These are phyloP conservation scores for Bretziella fagacearum DNA, from an alignment of 2,329 filamentous ascomycete species.

Conservation along the genomic window DNA sequence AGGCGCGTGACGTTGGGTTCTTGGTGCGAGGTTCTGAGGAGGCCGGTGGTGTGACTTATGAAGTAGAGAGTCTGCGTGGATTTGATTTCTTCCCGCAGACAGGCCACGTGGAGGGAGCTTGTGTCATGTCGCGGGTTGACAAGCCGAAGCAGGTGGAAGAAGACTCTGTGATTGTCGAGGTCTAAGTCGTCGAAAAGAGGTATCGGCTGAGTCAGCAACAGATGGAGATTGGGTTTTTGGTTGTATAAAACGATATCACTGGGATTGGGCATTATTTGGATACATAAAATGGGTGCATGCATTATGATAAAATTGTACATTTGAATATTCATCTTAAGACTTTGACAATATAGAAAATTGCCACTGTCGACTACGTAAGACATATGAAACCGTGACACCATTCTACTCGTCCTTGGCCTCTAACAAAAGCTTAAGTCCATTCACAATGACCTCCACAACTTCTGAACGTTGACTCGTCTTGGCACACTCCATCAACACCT, in stretches of 20 bases:
- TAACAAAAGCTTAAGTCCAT: constrained; percentile 53
- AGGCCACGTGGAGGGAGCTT: constrained; percentile 46
- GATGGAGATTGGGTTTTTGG: not conserved
- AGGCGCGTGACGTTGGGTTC: constrained; percentile 81
- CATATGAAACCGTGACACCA: not conserved
- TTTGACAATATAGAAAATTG: too few relatives aligned
- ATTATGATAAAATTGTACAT: too few relatives aligned
- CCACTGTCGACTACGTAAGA: too few relatives aligned
- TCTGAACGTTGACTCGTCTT: constrained; percentile 51
- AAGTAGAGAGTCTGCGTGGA: constrained; percentile 76
- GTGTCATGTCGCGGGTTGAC: constrained; percentile 14
- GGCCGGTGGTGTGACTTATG: constrained; percentile 38
- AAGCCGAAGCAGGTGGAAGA: not conserved
- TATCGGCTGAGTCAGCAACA: not conserved
- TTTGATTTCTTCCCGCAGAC: constrained; percentile 97
- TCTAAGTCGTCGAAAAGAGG: too few relatives aligned
- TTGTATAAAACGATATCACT: not conserved
- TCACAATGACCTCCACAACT: constrained; percentile 53
- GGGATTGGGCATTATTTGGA: not conserved
- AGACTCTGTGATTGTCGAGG: not conserved
- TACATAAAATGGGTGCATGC: not conserved
- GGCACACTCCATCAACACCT: constrained; percentile 51
- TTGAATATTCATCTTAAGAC: too few relatives aligned
- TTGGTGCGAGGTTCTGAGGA: constrained; percentile 50
- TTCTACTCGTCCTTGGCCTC: constrained; percentile 21